A percentile compares a stretch with the other conserved stretches of the same genome.
Evolutionary conservation across 2,329 filamentous ascomycete genomes (phyloP).

Genomic region (Ophiostoma himal-ulmi): DNA sequence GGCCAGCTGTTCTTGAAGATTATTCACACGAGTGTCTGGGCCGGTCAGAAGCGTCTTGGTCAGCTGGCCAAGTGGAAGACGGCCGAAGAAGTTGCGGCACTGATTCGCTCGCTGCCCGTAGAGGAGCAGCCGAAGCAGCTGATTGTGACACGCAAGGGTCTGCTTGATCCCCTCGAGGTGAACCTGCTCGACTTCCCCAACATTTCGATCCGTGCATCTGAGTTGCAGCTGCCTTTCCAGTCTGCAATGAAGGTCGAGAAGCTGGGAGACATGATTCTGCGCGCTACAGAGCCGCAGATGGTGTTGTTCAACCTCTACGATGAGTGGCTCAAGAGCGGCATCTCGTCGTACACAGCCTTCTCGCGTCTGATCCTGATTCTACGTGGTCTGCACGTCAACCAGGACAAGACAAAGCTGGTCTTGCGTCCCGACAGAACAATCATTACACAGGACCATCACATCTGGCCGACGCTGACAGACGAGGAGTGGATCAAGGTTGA

Average conservation of each 20-base stretch:
- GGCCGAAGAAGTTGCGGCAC: constrained; percentile 95
- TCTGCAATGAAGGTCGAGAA: constrained; percentile 99
- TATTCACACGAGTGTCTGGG: constrained; percentile 98
- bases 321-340: constrained; percentile 89
- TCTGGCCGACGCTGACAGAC: constrained; percentile 90
- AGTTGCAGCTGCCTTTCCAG: constrained; percentile 96
- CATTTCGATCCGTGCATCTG: constrained; percentile 95
- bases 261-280: constrained; percentile 95
- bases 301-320: constrained; percentile 98
- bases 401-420: constrained; percentile 95
- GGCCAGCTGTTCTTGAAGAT: constrained; percentile 98
- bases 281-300: constrained; percentile 99
- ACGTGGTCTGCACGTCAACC: constrained; percentile 92
- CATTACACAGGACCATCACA: constrained; percentile 97
- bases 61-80: constrained; percentile 99
- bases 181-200: constrained; percentile 98
- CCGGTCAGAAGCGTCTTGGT: constrained; percentile 96
- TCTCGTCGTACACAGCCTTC: constrained; percentile 97
- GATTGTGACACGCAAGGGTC: constrained; percentile 94
- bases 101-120: constrained; percentile 90
- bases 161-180: constrained; percentile 93
- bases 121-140: constrained; percentile 99
- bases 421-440: constrained; percentile 95
- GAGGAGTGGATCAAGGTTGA: constrained; percentile 99
- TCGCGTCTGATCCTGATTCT: constrained; percentile 90